Base-by-base conservation (phyloP, 192 early-diverging fungal species). In the Phlyctochytrium planicorne region DNA sequence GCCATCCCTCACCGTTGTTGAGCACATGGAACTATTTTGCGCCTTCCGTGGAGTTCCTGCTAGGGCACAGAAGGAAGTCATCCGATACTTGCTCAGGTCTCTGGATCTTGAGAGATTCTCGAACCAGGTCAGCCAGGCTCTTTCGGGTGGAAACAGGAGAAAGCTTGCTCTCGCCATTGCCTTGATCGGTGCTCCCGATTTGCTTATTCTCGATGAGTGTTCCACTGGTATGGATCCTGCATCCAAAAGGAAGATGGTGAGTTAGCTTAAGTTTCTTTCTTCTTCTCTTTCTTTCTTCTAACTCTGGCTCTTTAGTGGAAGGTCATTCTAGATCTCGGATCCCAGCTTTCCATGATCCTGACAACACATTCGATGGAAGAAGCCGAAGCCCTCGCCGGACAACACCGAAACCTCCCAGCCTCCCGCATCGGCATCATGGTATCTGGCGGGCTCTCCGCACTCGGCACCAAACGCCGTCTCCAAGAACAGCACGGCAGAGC, bases 401-500 rank as follows among this genome's bases (percentile, higher is more conserved):
- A 57, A 29, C 20, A 47, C 40, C 6, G 20, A 20, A 20, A 47
- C 10, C 20, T 14, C 40, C 10, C 40, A 14, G 40, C 40, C 10
- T 65, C 69, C 6, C 65, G 73, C 10, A 68, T 78, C 35, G 76
- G 73, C 25, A 76, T 78, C 50, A 70, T 78, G 68, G 69, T 66
- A 1, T 53, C 60, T 14, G 76, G 76, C 2, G 33, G 40, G 14
- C 53, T 78, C 0, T 27, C 23, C 25, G 31, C 59, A 17, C 33
- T 69, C 1, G 76, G 76, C 34, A 73, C 73, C 47, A 79, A 76
- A 40, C 74, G 82, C 23, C 76, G 83, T 30, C 76, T 90, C 47
- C 90, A 90, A 75, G 70, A 87, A 20, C 47, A 83, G 3, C 90
- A 90, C 68, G 87, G 85, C 16, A 68, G 72, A 10, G 87, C 82